phyloP scores from a whole-genome alignment of 805 yeast genomes.

The Saccharomycopsis sp. region DNA sequence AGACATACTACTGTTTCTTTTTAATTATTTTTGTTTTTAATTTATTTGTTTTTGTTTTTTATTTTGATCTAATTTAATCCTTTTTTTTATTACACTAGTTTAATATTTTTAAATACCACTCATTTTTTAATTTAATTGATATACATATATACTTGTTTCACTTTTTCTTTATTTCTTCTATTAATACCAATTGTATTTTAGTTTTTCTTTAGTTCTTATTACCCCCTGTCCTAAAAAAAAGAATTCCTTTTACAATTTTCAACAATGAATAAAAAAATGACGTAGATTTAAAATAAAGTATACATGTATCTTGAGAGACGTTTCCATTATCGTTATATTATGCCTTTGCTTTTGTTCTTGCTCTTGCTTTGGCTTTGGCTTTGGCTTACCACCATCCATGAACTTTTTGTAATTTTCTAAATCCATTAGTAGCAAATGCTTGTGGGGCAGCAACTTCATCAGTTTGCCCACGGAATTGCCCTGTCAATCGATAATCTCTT shows the following conservation, averaged over 20 bases:
- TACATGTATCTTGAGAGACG: too few relatives aligned
- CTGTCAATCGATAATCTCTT: slow-evolving; percentile 73
- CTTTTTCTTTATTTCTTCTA: too few relatives aligned
- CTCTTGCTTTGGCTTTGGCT: too few relatives aligned
- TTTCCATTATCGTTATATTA: neutral
- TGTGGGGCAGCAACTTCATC: slow-evolving; percentile 68
- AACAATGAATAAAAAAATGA: too few relatives aligned
- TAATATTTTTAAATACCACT: too few relatives aligned
- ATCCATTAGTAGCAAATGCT: slow-evolving; percentile 65
- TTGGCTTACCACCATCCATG: slow-evolving; percentile 25
- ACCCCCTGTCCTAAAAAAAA: too few relatives aligned
- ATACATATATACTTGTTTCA: too few relatives aligned
- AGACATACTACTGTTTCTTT: neutral
- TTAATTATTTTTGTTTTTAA: neutral
- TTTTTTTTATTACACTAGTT: too few relatives aligned
- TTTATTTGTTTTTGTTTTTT: slow-evolving; percentile 1
- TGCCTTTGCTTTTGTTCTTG: neutral
- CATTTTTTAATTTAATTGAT: too few relatives aligned
- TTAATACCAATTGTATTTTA: too few relatives aligned
- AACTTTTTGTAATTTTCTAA: slow-evolving; percentile 27
- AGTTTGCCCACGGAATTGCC: slow-evolving; percentile 61
- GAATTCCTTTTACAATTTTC: too few relatives aligned
- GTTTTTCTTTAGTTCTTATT: too few relatives aligned
- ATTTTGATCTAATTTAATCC: neutral
- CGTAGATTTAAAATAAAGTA: neutral